phyloP scores from a whole-genome alignment of 768 basidiomycete species.

The Hygrophorus pudorinus region DNA sequence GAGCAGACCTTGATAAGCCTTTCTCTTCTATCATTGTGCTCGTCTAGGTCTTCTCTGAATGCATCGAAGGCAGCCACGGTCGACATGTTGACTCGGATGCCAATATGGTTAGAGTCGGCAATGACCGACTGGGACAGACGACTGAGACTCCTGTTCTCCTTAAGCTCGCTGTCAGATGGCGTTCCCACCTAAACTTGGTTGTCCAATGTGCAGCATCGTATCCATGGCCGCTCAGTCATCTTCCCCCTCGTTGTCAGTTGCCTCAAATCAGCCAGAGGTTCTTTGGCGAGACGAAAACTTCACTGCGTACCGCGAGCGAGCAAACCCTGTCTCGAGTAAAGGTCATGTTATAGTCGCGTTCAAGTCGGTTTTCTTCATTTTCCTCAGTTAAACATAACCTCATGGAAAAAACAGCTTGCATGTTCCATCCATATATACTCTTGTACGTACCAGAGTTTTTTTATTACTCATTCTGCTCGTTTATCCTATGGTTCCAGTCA shows the following conservation, averaged over 20 bases:
- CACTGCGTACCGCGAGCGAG: slow-evolving; percentile 62
- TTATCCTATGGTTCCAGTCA: slow-evolving; percentile 33
- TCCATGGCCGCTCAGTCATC: slow-evolving; percentile 38
- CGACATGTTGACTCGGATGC: slow-evolving; percentile 12
- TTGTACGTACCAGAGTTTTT: slow-evolving; percentile 34
- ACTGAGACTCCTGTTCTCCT: background rate
- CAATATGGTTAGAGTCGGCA: slow-evolving; percentile 7
- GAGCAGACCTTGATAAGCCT: slow-evolving; percentile 72
- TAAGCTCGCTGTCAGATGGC: slow-evolving; percentile 25
- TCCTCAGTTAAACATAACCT: slow-evolving; percentile 1
- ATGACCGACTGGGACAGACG: slow-evolving; percentile 6
- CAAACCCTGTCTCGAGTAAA: slow-evolving; percentile 60
- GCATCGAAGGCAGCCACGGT: slow-evolving; percentile 36
- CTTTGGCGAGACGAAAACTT: slow-evolving; percentile 74
- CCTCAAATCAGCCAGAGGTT: slow-evolving; percentile 45
- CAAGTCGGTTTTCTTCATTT: slow-evolving; percentile 41
- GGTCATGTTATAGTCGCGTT: slow-evolving; percentile 67
- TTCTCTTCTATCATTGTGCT: slow-evolving; percentile 81
- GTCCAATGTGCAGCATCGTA: slow-evolving; percentile 71
- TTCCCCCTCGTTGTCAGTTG: slow-evolving; percentile 34
- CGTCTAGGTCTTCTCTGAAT: slow-evolving; percentile 70
- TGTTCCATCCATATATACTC: slow-evolving; percentile 67
- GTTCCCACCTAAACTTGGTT: slow-evolving; percentile 57
- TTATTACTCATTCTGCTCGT: slow-evolving; percentile 3
- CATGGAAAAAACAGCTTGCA: slow-evolving; percentile 42